These are phyloP conservation scores for Hypoxylon trugodes DNA, from an alignment of 495 filamentous ascomycete species.

Conservation along the genomic window DNA sequence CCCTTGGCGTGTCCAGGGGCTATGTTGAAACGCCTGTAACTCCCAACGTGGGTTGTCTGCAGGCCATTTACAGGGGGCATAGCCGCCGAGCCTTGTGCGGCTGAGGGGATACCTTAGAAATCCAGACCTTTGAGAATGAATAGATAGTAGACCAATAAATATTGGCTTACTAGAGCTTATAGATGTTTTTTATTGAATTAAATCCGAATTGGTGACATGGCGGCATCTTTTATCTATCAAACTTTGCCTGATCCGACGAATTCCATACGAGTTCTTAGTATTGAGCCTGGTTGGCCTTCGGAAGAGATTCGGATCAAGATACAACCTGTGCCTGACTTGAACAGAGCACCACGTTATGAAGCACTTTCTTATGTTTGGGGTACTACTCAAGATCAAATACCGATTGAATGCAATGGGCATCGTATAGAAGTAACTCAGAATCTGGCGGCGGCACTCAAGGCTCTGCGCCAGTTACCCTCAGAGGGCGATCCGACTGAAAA, in stretches of 20 bases:
- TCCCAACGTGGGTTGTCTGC: too few relatives aligned
- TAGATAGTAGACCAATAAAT: background rate
- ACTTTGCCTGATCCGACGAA: background rate
- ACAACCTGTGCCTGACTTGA: background rate
- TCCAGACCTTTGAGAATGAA: background rate
- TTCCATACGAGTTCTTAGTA: slow-evolving; percentile 5
- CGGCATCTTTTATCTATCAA: background rate
- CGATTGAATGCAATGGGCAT: background rate
- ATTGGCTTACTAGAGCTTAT: background rate
- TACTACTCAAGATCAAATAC: background rate
- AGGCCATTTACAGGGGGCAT: too few relatives aligned
- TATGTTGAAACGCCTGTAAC: too few relatives aligned
- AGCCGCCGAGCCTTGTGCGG: slow-evolving; percentile 1
- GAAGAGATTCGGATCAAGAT: background rate
- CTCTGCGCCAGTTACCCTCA: background rate
- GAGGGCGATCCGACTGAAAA: background rate
- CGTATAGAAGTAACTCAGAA: slow-evolving; percentile 1
- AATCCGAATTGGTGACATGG: background rate
- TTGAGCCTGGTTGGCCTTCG: slow-evolving; percentile 7
- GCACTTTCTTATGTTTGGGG: slow-evolving; percentile 13
- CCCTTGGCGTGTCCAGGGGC: too few relatives aligned
- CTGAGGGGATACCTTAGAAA: background rate
- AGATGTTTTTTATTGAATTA: background rate
- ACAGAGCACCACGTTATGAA: background rate
- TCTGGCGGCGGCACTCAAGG: background rate